Conservation (phyloP, 192 early-diverging fungal species). For the Thoreauomyces humboldtii region DNA sequence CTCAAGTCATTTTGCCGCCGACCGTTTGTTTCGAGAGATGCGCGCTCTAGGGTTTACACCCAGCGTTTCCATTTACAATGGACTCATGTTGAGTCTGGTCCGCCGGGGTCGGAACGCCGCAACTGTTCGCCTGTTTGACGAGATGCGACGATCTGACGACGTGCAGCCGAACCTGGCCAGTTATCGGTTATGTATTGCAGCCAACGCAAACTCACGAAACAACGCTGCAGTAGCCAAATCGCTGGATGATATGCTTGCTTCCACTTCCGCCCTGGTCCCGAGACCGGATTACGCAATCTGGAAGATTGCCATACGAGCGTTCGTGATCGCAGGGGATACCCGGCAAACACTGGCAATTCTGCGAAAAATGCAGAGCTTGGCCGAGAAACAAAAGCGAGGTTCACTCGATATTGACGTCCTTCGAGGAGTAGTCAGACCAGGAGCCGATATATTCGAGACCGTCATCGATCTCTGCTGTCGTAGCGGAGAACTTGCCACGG, state of each 20-base stretch:
- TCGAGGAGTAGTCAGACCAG: neutral
- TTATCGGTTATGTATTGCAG: conserved; percentile 18
- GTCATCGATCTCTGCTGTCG: neutral
- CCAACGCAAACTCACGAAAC: conserved; percentile 10
- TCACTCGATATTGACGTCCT: neutral
- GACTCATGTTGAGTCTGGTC: conserved; percentile 5
- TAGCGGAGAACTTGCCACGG: neutral
- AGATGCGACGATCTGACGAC: neutral
- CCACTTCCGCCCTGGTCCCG: neutral
- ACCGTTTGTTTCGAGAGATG: conserved; percentile 18
- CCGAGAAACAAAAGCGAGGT: neutral
- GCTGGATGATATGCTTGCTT: conserved; percentile 4
- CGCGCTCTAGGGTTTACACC: conserved; percentile 1
- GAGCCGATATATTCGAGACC: neutral
- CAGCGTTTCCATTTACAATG: conserved; percentile 9
- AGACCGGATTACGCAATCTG: conserved; percentile 17
- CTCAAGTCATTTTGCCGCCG: neutral
- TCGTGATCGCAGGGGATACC: neutral
- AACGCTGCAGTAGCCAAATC: neutral
- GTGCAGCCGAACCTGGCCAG: conserved; percentile 6
- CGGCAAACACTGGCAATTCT: neutral
- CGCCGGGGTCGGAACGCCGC: conserved; percentile 10
- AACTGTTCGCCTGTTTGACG: conserved; percentile 12
- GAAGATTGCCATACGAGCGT: neutral
- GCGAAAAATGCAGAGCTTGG: neutral